phyloP scores from a whole-genome alignment of 1,139 yeast genomes.

The Schwanniomyces etchellsii region DNA sequence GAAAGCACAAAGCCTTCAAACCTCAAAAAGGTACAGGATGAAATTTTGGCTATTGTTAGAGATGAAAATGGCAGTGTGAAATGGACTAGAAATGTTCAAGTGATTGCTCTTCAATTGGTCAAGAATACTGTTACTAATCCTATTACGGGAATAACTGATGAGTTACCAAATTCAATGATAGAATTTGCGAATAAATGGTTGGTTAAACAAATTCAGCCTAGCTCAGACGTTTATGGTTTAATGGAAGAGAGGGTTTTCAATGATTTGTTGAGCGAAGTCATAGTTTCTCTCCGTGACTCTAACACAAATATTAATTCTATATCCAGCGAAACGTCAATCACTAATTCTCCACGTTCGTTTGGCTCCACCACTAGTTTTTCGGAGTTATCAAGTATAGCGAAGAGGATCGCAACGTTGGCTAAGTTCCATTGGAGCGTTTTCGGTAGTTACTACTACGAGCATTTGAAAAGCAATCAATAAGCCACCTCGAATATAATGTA shows the following conservation, averaged over 20 bases:
- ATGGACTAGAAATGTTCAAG: constrained; percentile 81
- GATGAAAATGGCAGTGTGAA: constrained; percentile 84
- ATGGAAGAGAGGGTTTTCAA: constrained; percentile 67
- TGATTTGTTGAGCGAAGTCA: constrained; percentile 34
- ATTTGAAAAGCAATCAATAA: constrained; percentile 8
- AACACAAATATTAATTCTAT: constrained; percentile 11
- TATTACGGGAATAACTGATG: constrained; percentile 5
- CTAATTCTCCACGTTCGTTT: constrained; percentile 9
- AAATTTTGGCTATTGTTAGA: constrained; percentile 72
- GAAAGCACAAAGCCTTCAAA: constrained; percentile 23
- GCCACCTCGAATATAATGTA: constrained; percentile 1
- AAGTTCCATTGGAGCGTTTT: constrained; percentile 77
- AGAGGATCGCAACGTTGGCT: constrained; percentile 50
- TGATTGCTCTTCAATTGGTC: constrained; percentile 68
- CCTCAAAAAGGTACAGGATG: constrained; percentile 40
- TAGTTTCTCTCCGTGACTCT: constrained; percentile 3
- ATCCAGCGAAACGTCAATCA: constrained; percentile 3
- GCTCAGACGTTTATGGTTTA: constrained; percentile 70
- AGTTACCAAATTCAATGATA: constrained; percentile 38
- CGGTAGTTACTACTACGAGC: constrained; percentile 44
- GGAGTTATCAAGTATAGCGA: constrained; percentile 26
- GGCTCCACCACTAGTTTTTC: constrained; percentile 42
- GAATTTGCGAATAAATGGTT: constrained; percentile 78
- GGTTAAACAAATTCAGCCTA: constrained; percentile 78
- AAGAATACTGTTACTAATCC: constrained; percentile 27